These are phyloP conservation scores for Monosporascus cannonballus DNA, from an alignment of 2,329 filamentous ascomycete species.

Conservation along the genomic window DNA sequence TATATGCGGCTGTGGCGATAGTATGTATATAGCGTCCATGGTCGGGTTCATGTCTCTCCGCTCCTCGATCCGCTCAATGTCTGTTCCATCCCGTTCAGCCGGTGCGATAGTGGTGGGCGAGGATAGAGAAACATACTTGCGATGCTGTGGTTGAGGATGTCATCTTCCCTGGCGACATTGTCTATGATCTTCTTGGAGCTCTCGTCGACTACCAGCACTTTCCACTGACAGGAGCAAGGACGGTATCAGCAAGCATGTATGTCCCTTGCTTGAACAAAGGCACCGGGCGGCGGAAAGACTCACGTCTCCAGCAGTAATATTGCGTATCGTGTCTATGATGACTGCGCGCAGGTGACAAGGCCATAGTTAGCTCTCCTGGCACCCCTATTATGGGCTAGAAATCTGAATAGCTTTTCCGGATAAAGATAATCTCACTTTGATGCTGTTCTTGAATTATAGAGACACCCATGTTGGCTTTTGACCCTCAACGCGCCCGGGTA, in stretches of 20 bases:
- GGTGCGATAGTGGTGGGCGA: conserved; percentile 13
- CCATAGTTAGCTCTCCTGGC: conserved; percentile 9
- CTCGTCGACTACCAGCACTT: conserved; percentile 87
- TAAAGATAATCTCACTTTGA: conserved; percentile 48
- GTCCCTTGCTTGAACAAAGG: neutral
- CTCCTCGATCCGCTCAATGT: conserved; percentile 91
- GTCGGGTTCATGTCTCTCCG: conserved; percentile 74
- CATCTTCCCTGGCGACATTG: conserved; percentile 89
- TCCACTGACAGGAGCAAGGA: conserved; percentile 61
- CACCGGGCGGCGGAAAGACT: conserved; percentile 21
- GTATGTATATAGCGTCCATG: conserved; percentile 92
- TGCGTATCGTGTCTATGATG: conserved; percentile 67
- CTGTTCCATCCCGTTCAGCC: conserved; percentile 39
- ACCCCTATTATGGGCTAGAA: neutral
- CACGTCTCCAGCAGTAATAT: conserved; percentile 78
- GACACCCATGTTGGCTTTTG: conserved; percentile 62
- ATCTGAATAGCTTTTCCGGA: neutral
- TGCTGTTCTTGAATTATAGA: conserved; percentile 83
- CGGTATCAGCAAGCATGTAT: conserved; percentile 9
- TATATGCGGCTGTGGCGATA: conserved; percentile 79
- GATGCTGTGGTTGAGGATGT: conserved; percentile 94
- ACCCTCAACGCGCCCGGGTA: conserved; percentile 4
- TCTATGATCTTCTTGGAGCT: conserved; percentile 78
- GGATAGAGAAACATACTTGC: conserved; percentile 60
- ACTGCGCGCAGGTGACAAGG: conserved; percentile 37